These are phyloP conservation scores for Starmerella bombicola DNA, from an alignment of 805 yeast genomes.

Conservation along the genomic window DNA sequence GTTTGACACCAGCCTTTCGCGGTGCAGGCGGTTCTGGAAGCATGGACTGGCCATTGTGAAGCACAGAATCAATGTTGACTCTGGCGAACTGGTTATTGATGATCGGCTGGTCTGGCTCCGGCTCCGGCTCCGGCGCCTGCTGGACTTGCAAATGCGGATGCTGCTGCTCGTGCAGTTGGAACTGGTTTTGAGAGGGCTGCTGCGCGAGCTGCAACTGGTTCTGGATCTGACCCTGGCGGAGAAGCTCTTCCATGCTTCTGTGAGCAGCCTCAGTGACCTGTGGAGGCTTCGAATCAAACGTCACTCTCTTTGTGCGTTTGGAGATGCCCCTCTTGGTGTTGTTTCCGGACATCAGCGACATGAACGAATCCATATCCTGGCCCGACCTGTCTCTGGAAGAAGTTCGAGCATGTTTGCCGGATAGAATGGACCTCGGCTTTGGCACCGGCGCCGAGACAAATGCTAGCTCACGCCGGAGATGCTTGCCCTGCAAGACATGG, in stretches of 20 bases:
- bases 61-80: slow-evolving; percentile 66
- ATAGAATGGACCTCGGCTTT: slow-evolving; percentile 64
- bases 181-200: slow-evolving; percentile 22
- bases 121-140: slow-evolving; percentile 13
- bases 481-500: slow-evolving; percentile 43
- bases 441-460: slow-evolving; percentile 52
- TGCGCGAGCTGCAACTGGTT: slow-evolving; percentile 8
- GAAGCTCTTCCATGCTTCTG: slow-evolving; percentile 29
- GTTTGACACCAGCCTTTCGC: slow-evolving; percentile 14
- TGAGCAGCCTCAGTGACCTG: slow-evolving; percentile 33
- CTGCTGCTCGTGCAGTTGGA: slow-evolving; percentile 11
- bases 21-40: slow-evolving; percentile 36
- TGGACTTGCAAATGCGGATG: slow-evolving; percentile 11
- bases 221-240: slow-evolving; percentile 24
- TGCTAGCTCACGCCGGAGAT: slow-evolving; percentile 35
- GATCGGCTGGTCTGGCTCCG: slow-evolving; percentile 51
- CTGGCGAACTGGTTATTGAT: slow-evolving; percentile 63
- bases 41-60: slow-evolving; percentile 45
- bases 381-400: slow-evolving; percentile 27
- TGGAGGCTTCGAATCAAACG: slow-evolving; percentile 30
- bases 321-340: slow-evolving; percentile 10
- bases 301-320: slow-evolving; percentile 27
- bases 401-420: slow-evolving; percentile 22
- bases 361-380: slow-evolving; percentile 67
- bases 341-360: slow-evolving; percentile 67